phyloP scores from a whole-genome alignment of 352 stramenopile species.

The Globisporangium polare region DNA sequence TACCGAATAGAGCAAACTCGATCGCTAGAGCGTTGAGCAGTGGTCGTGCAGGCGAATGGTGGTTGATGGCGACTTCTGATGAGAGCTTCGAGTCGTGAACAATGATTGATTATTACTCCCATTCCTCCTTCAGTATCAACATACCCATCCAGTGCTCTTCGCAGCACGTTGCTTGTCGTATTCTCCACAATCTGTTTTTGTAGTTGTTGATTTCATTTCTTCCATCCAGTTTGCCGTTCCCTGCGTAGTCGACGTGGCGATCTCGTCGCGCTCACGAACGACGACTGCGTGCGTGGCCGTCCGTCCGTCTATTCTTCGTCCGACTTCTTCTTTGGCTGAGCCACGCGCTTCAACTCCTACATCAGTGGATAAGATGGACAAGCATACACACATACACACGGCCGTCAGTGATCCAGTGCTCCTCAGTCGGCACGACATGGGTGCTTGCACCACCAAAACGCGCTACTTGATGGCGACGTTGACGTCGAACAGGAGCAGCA shows the following conservation, averaged over 20 bases:
- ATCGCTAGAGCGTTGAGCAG: neutral
- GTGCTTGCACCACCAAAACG: neutral
- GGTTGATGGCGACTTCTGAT: neutral
- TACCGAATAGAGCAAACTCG: neutral
- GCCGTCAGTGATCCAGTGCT: neutral
- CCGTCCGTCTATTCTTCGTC: slow-evolving; percentile 41
- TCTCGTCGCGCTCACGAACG: neutral
- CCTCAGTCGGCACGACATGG: neutral
- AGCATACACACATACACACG: neutral
- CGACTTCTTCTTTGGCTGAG: slow-evolving; percentile 45
- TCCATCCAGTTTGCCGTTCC: neutral
- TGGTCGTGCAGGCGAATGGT: neutral
- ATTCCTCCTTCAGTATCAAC: neutral
- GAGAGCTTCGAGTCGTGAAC: neutral
- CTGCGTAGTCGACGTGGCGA: neutral
- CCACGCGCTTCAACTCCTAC: slow-evolving; percentile 64
- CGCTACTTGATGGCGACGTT: neutral
- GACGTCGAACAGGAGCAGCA: neutral
- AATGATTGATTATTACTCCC: neutral
- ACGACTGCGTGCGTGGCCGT: neutral
- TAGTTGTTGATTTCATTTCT: neutral
- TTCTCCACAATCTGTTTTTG: neutral
- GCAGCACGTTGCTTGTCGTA: neutral
- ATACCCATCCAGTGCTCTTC: neutral
- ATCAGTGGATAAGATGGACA: neutral